These are phyloP conservation scores for Alternaria tenuissima DNA, from an alignment of 2,329 filamentous ascomycete species.

Conservation along the genomic window DNA sequence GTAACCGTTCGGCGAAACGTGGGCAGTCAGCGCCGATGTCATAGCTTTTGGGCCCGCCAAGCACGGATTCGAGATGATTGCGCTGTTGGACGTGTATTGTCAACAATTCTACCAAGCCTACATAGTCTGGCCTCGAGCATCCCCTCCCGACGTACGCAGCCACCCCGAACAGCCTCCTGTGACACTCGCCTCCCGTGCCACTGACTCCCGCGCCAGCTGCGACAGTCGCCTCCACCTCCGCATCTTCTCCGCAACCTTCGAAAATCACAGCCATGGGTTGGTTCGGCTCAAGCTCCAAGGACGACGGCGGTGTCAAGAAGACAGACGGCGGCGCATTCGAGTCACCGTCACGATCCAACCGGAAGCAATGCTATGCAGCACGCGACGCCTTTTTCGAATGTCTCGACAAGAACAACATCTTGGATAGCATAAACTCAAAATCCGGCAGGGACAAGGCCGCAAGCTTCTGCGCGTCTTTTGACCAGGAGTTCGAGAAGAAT, in stretches of 20 bases:
- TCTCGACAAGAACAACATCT: conserved; percentile 80
- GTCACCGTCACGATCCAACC: conserved; percentile 84
- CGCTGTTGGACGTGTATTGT: conserved; percentile 2
- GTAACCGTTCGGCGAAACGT: conserved; percentile 27
- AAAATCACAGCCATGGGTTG: conserved; percentile 60
- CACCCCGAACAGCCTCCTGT: too few relatives aligned
- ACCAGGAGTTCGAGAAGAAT: conserved; percentile 77
- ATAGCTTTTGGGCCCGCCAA: conserved; percentile 29
- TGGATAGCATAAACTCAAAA: conserved; percentile 73
- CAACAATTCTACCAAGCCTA: background rate
- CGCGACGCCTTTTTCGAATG: conserved; percentile 90
- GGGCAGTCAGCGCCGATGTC: conserved; percentile 27
- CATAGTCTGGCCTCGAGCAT: background rate
- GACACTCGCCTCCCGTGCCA: background rate
- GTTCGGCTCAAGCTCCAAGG: conserved; percentile 54
- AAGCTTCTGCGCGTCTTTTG: conserved; percentile 67
- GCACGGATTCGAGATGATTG: conserved; percentile 23
- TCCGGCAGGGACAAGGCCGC: conserved; percentile 59
- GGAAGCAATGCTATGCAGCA: conserved; percentile 86
- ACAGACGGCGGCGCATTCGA: conserved; percentile 66
- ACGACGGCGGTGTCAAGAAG: conserved; percentile 49
- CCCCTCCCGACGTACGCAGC: background rate
- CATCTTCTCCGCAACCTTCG: conserved; percentile 18
- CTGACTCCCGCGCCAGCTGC: conserved; percentile 18
- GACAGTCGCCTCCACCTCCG: conserved; percentile 8